phyloP scores from a whole-genome alignment of 805 yeast species.

The Ogataea salicorniae region DNA sequence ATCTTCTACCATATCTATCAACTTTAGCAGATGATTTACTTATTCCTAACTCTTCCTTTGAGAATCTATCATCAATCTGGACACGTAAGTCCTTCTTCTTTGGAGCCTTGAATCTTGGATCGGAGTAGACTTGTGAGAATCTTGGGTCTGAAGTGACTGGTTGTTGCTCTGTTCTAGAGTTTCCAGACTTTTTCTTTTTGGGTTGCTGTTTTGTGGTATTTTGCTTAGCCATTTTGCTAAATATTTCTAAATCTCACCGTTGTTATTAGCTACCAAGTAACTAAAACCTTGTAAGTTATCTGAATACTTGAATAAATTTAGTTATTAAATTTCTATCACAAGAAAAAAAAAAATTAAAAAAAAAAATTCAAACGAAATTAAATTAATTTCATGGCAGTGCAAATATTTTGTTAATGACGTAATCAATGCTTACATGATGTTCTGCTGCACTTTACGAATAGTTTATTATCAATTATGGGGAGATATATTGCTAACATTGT shows the following conservation, averaged over 20 bases:
- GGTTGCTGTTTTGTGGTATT: conserved; percentile 1
- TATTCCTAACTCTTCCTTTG: conserved; percentile 55
- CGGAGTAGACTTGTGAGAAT: conserved; percentile 72
- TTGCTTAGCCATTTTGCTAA: not conserved
- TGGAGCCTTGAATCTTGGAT: conserved; percentile 83
- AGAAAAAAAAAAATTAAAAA: not conserved
- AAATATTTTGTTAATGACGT: too few species aligned
- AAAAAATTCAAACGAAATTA: not conserved
- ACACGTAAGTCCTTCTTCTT: conserved; percentile 65
- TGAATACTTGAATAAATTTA: too few species aligned
- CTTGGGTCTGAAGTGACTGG: conserved; percentile 62
- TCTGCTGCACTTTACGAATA: too few species aligned
- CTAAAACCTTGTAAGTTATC: too few species aligned
- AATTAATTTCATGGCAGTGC: too few species aligned
- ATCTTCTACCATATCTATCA: conserved; percentile 83
- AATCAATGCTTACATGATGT: too few species aligned
- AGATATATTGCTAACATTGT: too few species aligned
- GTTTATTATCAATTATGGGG: too few species aligned
- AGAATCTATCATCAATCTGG: conserved; percentile 80
- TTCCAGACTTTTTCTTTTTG: not conserved
- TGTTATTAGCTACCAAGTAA: too few species aligned
- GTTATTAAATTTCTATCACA: not conserved
- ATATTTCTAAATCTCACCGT: not conserved
- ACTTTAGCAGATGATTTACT: conserved; percentile 62
- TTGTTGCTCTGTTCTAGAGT: conserved; percentile 5